These are phyloP conservation scores for Psilocybe tampanensis DNA, from an alignment of 768 basidiomycete species.

Conservation along the genomic window DNA sequence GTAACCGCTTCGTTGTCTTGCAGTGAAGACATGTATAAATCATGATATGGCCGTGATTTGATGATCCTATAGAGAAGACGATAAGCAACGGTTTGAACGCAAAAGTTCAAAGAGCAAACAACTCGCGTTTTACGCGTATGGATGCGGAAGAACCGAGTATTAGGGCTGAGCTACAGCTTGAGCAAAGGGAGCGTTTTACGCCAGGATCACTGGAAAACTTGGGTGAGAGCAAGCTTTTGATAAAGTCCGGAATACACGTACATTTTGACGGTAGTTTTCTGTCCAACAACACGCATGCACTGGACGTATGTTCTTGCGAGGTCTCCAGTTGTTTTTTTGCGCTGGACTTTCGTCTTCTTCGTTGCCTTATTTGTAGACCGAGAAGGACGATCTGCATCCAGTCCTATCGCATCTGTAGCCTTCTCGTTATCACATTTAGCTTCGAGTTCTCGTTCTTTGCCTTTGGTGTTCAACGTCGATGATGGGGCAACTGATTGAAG, in stretches of 20 bases:
- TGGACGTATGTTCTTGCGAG: constrained; percentile 66
- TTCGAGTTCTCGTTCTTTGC: constrained; percentile 1
- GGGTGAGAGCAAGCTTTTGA: not conserved
- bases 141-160: constrained; percentile 68
- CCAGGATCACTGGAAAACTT: constrained; percentile 64
- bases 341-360: constrained; percentile 16
- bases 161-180: constrained; percentile 62
- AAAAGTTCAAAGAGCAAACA: not conserved
- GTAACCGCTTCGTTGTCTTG: constrained; percentile 60
- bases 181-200: constrained; percentile 83
- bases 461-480: not conserved
- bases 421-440: constrained; percentile 1
- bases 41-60: constrained; percentile 55
- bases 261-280: constrained; percentile 81
- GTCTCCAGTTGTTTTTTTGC: constrained; percentile 41
- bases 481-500: constrained; percentile 41
- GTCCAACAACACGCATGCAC: constrained; percentile 70
- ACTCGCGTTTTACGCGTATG: constrained; percentile 67
- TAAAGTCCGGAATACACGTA: constrained; percentile 33
- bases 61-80: constrained; percentile 26
- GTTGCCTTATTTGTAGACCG: not conserved
- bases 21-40: constrained; percentile 64
- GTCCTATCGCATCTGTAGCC: not conserved
- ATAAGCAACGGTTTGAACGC: not conserved
- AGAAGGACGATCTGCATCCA: too few relatives aligned